Conservation (phyloP, 257 asterid species). For the Capsicum chinense region DNA sequence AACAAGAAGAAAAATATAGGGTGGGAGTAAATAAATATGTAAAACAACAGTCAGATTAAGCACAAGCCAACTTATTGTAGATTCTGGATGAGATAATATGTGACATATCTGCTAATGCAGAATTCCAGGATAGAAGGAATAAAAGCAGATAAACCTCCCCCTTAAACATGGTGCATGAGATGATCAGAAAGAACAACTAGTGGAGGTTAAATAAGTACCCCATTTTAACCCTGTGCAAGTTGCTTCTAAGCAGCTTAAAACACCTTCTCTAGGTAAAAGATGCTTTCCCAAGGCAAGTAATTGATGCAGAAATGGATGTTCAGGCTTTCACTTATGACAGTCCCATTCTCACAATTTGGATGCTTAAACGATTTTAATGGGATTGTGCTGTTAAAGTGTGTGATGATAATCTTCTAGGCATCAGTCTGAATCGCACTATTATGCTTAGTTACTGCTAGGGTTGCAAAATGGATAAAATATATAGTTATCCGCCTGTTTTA, state of each 20-base stretch:
- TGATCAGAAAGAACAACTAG: background rate
- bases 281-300: background rate
- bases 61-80: background rate
- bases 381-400: background rate
- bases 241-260: background rate
- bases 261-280: background rate
- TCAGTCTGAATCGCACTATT: background rate
- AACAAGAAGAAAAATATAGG: background rate
- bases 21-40: background rate
- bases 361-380: background rate
- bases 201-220: constrained; percentile 6
- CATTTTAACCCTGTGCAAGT: background rate
- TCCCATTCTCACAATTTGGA: background rate
- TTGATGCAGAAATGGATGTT: background rate
- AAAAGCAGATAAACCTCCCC: background rate
- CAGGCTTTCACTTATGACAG: background rate
- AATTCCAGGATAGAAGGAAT: background rate
- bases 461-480: too few relatives aligned
- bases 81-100: background rate
- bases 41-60: background rate
- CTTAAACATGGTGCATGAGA: background rate
- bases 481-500: too few relatives aligned
- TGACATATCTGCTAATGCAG: background rate
- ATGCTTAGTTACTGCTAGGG: background rate
- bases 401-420: background rate